Conservation (phyloP, 192 early-diverging fungal genomes). For the Backusella circina region DNA sequence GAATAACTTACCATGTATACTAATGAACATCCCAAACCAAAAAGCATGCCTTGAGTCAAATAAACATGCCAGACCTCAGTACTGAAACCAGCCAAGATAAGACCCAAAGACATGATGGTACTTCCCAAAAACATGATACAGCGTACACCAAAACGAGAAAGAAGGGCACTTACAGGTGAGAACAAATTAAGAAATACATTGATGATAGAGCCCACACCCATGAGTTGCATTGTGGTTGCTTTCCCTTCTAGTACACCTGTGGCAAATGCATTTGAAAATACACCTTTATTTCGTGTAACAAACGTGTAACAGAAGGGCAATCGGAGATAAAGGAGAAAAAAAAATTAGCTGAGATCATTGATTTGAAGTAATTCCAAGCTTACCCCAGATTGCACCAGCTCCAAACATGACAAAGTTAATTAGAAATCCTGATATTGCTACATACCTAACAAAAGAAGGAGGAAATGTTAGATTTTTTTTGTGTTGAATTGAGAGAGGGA, state of each 20-base stretch:
- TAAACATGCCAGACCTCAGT: slow-evolving; percentile 57
- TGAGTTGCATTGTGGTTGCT: slow-evolving; percentile 13
- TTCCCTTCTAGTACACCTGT: not conserved
- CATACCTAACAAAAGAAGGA: not conserved
- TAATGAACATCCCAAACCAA: slow-evolving; percentile 43
- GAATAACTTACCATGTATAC: slow-evolving; percentile 19
- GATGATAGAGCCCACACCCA: slow-evolving; percentile 12
- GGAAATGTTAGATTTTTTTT: not conserved
- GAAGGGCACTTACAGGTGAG: slow-evolving; percentile 1
- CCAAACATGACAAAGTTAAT: slow-evolving; percentile 19
- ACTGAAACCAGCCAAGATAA: slow-evolving; percentile 25
- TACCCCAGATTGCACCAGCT: slow-evolving; percentile 10
- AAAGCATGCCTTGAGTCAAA: slow-evolving; percentile 57
- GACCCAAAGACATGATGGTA: slow-evolving; percentile 12
- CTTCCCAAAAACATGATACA: slow-evolving; percentile 18
- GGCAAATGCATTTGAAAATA: slow-evolving; percentile 19
- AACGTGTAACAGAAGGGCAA: not conserved
- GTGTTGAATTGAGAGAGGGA: too few relatives aligned
- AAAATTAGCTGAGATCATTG: not conserved
- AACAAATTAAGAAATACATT: slow-evolving; percentile 15
- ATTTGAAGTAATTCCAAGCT: not conserved
- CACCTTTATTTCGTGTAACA: slow-evolving; percentile 8
- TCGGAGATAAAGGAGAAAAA: not conserved
- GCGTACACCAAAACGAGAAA: slow-evolving; percentile 6
- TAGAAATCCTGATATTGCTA: not conserved